Conservation (phyloP, 2,329 filamentous ascomycete species). For the Aspergillus sp. region DNA sequence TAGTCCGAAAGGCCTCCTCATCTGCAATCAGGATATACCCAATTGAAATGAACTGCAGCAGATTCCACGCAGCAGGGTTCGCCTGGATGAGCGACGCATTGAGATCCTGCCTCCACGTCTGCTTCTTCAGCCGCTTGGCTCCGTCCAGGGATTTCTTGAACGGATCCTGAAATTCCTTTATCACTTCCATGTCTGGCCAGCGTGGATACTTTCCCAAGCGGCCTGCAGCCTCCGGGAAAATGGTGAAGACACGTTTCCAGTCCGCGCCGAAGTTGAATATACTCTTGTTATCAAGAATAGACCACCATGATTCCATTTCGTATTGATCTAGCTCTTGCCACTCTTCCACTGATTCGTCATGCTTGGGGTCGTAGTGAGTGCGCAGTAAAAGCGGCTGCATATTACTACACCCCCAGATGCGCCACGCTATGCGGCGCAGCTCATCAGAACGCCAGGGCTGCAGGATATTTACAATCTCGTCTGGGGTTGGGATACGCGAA, state of each 20-base stretch:
- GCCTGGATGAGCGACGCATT: neutral
- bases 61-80: neutral
- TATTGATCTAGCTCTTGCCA: no score
- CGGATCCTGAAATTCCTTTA: no score
- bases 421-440: constrained; percentile 5
- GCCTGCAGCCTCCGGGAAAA: neutral
- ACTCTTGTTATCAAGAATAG: neutral
- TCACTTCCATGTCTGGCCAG: no score
- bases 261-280: constrained; percentile 3
- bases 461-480: constrained; percentile 3
- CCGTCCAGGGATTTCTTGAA: neutral
- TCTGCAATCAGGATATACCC: neutral
- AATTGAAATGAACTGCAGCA: neutral
- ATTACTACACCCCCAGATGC: neutral
- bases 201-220: neutral
- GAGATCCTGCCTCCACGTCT: neutral
- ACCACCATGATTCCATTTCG: neutral
- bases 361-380: neutral
- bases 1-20: neutral
- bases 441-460: constrained; percentile 8
- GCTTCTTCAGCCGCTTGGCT: neutral
- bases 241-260: constrained; percentile 1
- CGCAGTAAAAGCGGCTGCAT: neutral
- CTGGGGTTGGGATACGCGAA: neutral
- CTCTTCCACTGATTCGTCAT: no score